Conservation (phyloP, 192 early-diverging fungal species). For the Coemansia sp. region DNA sequence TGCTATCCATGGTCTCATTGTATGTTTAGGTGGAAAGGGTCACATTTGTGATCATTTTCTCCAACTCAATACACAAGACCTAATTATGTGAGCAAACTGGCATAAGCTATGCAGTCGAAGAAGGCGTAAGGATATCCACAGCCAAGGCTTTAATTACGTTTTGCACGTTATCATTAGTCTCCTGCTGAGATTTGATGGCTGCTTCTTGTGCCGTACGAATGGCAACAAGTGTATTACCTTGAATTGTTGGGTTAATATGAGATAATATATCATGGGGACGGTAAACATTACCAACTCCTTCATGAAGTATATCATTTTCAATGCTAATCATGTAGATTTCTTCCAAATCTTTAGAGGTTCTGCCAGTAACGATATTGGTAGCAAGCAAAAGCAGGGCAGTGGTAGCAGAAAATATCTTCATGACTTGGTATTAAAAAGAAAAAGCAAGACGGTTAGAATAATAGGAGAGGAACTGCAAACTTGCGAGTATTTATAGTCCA, state of each 20-base stretch:
- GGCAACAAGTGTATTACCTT: neutral
- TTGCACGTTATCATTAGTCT: neutral
- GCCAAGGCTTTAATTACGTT: neutral
- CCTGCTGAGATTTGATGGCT: neutral
- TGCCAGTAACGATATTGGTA: neutral
- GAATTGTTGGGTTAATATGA: neutral
- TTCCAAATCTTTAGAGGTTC: neutral
- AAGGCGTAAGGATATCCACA: too few species aligned
- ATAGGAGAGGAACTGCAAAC: too few species aligned
- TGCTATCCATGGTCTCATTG: too few species aligned
- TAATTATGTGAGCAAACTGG: too few species aligned
- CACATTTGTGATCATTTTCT: too few species aligned
- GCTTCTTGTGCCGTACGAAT: neutral
- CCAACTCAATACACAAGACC: too few species aligned
- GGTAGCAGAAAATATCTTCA: neutral
- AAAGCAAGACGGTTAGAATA: too few species aligned
- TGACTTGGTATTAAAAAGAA: neutral
- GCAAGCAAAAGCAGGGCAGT: neutral
- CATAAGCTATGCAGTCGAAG: too few species aligned
- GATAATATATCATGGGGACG: neutral
- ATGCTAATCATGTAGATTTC: neutral
- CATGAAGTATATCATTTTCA: neutral
- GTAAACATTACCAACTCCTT: neutral
- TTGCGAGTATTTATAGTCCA: too few species aligned
- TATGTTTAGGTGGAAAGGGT: too few species aligned